Evolutionary conservation across 1,284 basidiomycete species (phyloP), one percentile per base, ranked within the genome.

Genomic region (Rhodotorula sp.): DNA sequence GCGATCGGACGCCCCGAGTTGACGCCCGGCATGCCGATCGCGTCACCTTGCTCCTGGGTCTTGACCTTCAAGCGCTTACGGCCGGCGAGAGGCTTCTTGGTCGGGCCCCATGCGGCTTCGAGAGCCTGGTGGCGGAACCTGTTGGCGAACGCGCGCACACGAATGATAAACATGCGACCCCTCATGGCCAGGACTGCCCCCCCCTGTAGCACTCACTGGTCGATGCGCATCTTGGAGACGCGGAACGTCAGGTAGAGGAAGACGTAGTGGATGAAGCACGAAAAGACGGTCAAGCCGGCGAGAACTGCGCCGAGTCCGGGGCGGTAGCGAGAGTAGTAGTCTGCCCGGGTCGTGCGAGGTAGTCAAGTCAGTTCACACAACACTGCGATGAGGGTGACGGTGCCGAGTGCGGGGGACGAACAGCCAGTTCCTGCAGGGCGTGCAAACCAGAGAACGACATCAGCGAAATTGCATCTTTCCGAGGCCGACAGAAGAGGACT

Each of bases 321-420:
- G 56, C 94, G 86, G 85, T 90, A 97, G 70, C 94, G 88, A 48
- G 90, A 87, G 81, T 96, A 96, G 81, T 95, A 95, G 81, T 96
- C 95, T 59, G 87, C 88, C 3, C 29, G 3, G 8, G 30, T 33
- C 88, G 22, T n/a, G n/a, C 89, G 26, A 33, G 14, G 3, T 54
- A 54, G n/a, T 60, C 22, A 62, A 54, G 20, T 14, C 5, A 42
- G 26, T 18, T 2, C 10, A 5, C 10, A 5, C 24, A 4, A n/a
- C 30, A 4, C 22, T 48, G 12, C 0, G 0, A 3, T 37, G 18
- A 20, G 4, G 4, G 48, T 2, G 15, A 10, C 51, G 22, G 18
- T 3, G 59, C 8, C 7, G 37, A 30, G 37, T 42, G 10, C 37
- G 37, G 37, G 37, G 37, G 42, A 62, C 65, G 55, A 53, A 76